Base-by-base conservation (phyloP, 2,329 filamentous ascomycete genomes). In the Dothistroma pini region DNA sequence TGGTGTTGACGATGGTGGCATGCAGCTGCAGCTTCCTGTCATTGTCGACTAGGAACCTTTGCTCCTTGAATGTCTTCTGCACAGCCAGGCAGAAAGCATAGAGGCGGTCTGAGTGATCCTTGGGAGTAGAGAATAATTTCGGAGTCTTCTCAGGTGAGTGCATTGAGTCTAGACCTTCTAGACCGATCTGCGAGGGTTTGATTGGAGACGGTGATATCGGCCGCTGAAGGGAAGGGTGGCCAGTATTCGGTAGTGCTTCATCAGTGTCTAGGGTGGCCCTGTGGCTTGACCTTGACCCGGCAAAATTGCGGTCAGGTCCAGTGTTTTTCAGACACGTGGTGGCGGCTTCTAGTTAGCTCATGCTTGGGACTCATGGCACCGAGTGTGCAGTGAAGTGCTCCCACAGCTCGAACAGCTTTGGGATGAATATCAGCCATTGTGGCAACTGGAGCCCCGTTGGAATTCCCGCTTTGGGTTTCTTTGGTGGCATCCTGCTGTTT, bases 1-100 rank as follows among this genome's bases (percentile, higher is more conserved):
- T 84, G 0, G 92, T 96, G 74, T 97, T 96, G 55, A 95, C 77
- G 4, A 97, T 78, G 0, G 93, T 97, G 19, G 90, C 91, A 72
- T 97, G 93, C 56, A 97, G 76, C 21, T 90, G 82, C 63, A 97
- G 74, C 7, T 85, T 83, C 58, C 90, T 78, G 12, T 78, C 76
- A 29, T 90, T 87, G 0, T 79, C 76, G 0, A 80, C 71, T 70
- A 92, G 77, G 10, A 89, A 74, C 1, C 80, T 85, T 0, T 78
- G 77, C 1, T 83, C 77, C 19, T 76, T 76, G 67, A 93, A 91
- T 1, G 68, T 65, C 0, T 75, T 70, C 62, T 81, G 78, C 14
- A 91, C 70, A n/a, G 71, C 72, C 65, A 83, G 75, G 65, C 86
- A 87, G 70, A 91, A 88, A 1, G 72, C 68, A 32, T 79, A 75